These are phyloP conservation scores for Purpureocillium takamizusanense DNA, from an alignment of 2,329 filamentous ascomycete genomes.

Conservation along the genomic window DNA sequence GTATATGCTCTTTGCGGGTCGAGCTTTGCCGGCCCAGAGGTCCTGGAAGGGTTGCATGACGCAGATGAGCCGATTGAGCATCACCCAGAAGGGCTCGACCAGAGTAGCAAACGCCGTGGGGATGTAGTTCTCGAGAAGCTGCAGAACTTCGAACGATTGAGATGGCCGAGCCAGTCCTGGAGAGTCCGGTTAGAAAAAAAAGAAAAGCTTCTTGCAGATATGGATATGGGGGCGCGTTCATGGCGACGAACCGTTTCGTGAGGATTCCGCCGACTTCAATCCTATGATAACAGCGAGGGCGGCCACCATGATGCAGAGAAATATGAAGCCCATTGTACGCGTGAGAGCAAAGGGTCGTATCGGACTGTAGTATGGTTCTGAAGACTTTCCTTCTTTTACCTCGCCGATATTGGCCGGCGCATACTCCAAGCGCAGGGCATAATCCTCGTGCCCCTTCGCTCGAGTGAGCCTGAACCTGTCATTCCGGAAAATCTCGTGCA, in stretches of 20 bases:
- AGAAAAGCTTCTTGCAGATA: too few species aligned
- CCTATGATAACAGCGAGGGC: slow-evolving; percentile 10
- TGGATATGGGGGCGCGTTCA: too few species aligned
- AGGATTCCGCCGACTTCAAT: slow-evolving; percentile 13
- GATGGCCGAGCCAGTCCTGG: slow-evolving; percentile 22
- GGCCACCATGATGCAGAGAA: slow-evolving; percentile 7
- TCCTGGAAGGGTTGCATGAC: slow-evolving; percentile 45
- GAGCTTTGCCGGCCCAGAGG: slow-evolving; percentile 27
- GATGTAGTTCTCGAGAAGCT: slow-evolving; percentile 37
- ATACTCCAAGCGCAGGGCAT: neutral
- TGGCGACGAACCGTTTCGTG: slow-evolving; percentile 11
- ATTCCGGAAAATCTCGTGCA: slow-evolving; percentile 4
- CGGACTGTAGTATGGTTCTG: slow-evolving; percentile 14
- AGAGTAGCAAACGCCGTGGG: slow-evolving; percentile 46
- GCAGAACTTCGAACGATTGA: slow-evolving; percentile 21
- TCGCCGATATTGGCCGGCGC: neutral
- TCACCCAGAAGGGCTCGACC: slow-evolving; percentile 46
- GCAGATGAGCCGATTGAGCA: slow-evolving; percentile 44
- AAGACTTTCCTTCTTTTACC: too few species aligned
- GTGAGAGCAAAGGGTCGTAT: slow-evolving; percentile 13
- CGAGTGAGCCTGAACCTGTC: slow-evolving; percentile 9
- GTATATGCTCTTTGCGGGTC: slow-evolving; percentile 27
- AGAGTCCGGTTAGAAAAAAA: too few species aligned
- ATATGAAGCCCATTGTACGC: slow-evolving; percentile 7
- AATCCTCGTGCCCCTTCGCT: too few species aligned